phyloP scores from a whole-genome alignment of 1,139 yeast species.

The Candida labiduridarum region DNA sequence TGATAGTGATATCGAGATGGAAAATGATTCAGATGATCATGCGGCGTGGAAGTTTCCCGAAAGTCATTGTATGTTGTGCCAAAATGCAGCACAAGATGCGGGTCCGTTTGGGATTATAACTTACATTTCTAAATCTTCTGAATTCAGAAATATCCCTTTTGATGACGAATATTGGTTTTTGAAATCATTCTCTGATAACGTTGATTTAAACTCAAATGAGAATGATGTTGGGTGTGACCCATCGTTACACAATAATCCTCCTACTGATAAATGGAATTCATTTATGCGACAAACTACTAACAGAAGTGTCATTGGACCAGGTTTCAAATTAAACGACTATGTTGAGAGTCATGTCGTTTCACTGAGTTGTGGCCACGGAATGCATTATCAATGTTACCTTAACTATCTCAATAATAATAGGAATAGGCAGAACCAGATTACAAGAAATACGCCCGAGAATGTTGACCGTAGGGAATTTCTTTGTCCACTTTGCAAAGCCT shows the following conservation, averaged over 20 bases:
- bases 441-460: conserved; percentile 81
- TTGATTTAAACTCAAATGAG: conserved; percentile 50
- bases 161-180: conserved; percentile 66
- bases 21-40: conserved; percentile 26
- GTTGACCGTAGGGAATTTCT: conserved; percentile 70
- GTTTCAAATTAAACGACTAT: conserved; percentile 51
- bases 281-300: conserved; percentile 41
- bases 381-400: conserved; percentile 80
- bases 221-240: conserved; percentile 14
- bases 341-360: conserved; percentile 57
- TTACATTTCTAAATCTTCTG: conserved; percentile 59
- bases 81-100: conserved; percentile 70
- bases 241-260: conserved; percentile 19
- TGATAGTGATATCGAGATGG: conserved; percentile 41
- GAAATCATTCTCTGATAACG: conserved; percentile 60
- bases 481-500: conserved; percentile 89
- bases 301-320: conserved; percentile 65
- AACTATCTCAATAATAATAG: conserved; percentile 59
- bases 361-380: conserved; percentile 91
- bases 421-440: conserved; percentile 67
- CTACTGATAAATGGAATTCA: conserved; percentile 36
- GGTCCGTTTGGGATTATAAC: conserved; percentile 80
- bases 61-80: conserved; percentile 84
- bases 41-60: conserved; percentile 74
- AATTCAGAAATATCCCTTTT: conserved; percentile 65